Base-by-base conservation (phyloP, 1,284 basidiomycete genomes). In the Filobasidium uniguttulatum region DNA sequence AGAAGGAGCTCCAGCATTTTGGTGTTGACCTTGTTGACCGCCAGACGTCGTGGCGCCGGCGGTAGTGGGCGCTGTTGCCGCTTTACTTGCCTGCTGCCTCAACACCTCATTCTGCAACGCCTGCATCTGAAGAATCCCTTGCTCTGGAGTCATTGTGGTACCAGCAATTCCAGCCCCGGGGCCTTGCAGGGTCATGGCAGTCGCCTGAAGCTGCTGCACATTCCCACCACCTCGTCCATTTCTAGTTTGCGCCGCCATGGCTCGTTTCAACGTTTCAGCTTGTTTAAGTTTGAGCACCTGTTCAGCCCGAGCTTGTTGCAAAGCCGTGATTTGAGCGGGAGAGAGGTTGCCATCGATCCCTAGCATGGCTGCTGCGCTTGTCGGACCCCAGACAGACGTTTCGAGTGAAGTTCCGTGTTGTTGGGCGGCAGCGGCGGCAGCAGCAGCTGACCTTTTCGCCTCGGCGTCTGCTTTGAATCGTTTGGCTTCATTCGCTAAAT, bases 381-480 rank as follows among this genome's bases (percentile, higher is more conserved):
- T 43, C 10, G 26, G 26, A 3, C 40, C 40, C 31, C 31, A 33
- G n/a, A n/a, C 31, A n/a, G n/a, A 33, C 10, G 31, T 44, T 26
- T n/a, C 41, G 20, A 30, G 26, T 19, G 31, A 17, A 2, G 29
- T 28, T 25, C 36, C 37, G n/a, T 25, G 20, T 20, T 33, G 45
- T 19, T 40, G 31, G 7, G 35, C 31, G 9, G 28, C 22, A 33
- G 14, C 30, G 20, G 51, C 43, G 10, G 43, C 33, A 6, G 40
- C 37, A 14, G 33, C 19, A 20, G 46, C 51, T 5, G 46, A 38
- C 2, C 40, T 47, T 1, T 46, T 47, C 1, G 51, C 51, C 8
- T 31, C 51, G 10, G 46, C 51, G 28, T 53, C 51, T 20, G 46
- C 46, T 43, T 53, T 53, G 51, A 53, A 53, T 23, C 51, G 46